A percentile compares a stretch with the other conserved stretches of the same genome.
Conservation (phyloP, 176 grass and related monocot genomes). For the Themeda triandra region DNA sequence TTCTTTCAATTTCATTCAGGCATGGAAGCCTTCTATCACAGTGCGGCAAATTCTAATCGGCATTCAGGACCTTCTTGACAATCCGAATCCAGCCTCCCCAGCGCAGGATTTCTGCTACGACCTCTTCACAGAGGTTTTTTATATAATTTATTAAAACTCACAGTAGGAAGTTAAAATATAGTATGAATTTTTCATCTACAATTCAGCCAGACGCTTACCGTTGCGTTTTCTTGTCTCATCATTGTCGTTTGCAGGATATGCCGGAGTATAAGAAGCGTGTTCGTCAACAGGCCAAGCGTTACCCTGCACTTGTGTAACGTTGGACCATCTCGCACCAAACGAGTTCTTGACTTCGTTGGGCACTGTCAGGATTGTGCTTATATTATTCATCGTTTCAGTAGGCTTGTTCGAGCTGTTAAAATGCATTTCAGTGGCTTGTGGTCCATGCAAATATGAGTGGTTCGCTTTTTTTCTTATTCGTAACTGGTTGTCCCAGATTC, state of each 20-base stretch:
- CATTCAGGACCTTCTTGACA: conserved; percentile 84
- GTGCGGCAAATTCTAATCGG: conserved; percentile 82
- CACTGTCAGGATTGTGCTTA: neutral
- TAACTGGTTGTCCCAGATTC: neutral
- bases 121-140: conserved; percentile 52
- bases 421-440: neutral
- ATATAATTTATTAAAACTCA: neutral
- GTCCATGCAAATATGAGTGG: too few species aligned
- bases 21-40: conserved; percentile 88
- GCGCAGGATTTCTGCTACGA: conserved; percentile 48
- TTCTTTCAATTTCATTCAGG: conserved; percentile 37
- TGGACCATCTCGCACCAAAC: neutral
- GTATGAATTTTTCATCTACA: neutral
- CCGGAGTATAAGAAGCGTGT: conserved; percentile 55
- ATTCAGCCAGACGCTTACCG: neutral
- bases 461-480: neutral
- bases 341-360: neutral
- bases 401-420: neutral
- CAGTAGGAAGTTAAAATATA: neutral
- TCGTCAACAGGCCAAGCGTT: conserved; percentile 59
- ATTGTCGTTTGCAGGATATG: conserved; percentile 45
- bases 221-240: neutral
- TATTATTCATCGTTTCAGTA: neutral
- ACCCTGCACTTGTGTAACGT: conserved; percentile 46
- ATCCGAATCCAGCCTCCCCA: conserved; percentile 60